Evolutionary conservation across 352 stramenopile species (phyloP).

Genomic region (Globisporangium apiculatum): DNA sequence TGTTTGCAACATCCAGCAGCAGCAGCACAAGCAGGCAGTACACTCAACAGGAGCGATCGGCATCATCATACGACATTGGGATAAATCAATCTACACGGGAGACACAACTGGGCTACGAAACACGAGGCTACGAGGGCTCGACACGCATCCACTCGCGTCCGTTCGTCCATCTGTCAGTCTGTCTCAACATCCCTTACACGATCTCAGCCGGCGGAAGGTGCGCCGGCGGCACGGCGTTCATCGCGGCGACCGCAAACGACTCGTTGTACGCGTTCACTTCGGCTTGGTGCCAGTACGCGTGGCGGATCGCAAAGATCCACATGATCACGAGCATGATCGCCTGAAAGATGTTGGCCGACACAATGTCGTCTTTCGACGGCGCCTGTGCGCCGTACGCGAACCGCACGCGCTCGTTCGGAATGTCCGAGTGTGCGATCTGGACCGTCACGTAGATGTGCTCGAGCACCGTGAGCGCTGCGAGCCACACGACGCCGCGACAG

Average conservation of each 20-base stretch:
- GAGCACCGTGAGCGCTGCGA: conserved; percentile 62
- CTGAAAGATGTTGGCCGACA: conserved; percentile 82
- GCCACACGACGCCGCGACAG: conserved; percentile 68
- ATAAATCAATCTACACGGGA: too few species aligned
- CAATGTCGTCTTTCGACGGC: conserved; percentile 77
- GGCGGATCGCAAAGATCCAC: conserved; percentile 75
- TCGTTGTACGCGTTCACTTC: conserved; percentile 81
- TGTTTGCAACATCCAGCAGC: too few species aligned
- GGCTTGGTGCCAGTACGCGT: conserved; percentile 67
- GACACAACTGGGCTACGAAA: neutral
- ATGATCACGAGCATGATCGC: conserved; percentile 79
- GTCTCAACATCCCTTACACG: conserved; percentile 21
- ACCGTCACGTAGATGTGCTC: conserved; percentile 83
- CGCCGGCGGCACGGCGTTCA: conserved; percentile 73
- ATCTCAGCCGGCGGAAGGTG: conserved; percentile 46
- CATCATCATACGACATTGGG: too few species aligned
- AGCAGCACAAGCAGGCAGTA: too few species aligned
- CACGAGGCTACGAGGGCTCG: neutral
- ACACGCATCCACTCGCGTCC: neutral
- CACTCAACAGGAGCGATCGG: too few species aligned
- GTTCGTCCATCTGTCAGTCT: neutral
- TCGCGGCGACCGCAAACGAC: conserved; percentile 67
- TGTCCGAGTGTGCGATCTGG: conserved; percentile 73
- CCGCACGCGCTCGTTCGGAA: conserved; percentile 57
- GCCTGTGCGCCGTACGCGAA: conserved; percentile 69